These are phyloP conservation scores for Hyaloscypha hepaticicola DNA, from an alignment of 495 filamentous ascomycete species.

Conservation along the genomic window DNA sequence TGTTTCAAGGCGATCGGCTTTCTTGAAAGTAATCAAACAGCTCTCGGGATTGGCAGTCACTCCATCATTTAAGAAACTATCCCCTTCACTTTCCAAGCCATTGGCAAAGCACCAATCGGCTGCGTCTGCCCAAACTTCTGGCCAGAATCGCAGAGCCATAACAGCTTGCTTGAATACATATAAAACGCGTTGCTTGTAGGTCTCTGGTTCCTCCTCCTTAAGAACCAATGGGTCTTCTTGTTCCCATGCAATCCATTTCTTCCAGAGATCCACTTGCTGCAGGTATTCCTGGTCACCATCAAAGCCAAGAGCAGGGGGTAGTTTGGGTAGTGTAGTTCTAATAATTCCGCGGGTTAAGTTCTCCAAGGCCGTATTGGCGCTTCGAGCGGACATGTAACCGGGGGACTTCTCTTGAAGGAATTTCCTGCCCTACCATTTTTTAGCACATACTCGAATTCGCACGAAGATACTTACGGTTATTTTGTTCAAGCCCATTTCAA, in stretches of 20 bases:
- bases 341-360: conserved; percentile 78
- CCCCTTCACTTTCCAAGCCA: conserved; percentile 60
- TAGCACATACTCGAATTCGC: conserved; percentile 32
- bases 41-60: conserved; percentile 91
- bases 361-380: conserved; percentile 76
- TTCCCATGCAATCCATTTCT: conserved; percentile 91
- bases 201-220: conserved; percentile 68
- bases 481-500: conserved; percentile 91
- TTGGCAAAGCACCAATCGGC: conserved; percentile 90
- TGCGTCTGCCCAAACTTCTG: conserved; percentile 93
- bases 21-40: conserved; percentile 82
- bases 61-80: conserved; percentile 72
- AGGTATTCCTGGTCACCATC: conserved; percentile 84
- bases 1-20: conserved; percentile 80
- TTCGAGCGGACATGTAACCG: conserved; percentile 89
- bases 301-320: conserved; percentile 83
- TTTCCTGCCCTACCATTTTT: conserved; percentile 72
- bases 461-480: conserved; percentile 38
- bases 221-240: conserved; percentile 86
- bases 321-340: conserved; percentile 71
- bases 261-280: conserved; percentile 88
- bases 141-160: conserved; percentile 91
- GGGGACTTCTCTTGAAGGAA: conserved; percentile 89
- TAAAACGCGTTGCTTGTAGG: conserved; percentile 73
- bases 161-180: conserved; percentile 92